Evolutionary conservation across 805 yeast genomes (phyloP).

Genomic region (Pichia occidentalis): DNA sequence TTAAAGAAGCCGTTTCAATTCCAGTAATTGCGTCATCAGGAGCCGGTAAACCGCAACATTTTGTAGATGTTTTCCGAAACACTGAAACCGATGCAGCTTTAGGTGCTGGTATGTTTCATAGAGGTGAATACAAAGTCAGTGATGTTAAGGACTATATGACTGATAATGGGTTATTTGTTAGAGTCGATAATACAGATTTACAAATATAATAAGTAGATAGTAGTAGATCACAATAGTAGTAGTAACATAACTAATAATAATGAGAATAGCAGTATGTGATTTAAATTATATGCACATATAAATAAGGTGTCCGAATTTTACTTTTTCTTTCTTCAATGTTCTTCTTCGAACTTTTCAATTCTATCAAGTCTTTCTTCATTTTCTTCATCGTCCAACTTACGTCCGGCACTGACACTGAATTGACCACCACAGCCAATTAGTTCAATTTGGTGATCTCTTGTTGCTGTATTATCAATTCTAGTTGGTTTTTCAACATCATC

Average conservation of each 20-base stretch:
- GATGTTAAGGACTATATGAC: slow-evolving; percentile 70
- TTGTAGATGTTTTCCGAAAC: slow-evolving; percentile 74
- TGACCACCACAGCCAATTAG: slow-evolving; percentile 95
- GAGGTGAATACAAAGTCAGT: slow-evolving; percentile 84
- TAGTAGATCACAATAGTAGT: too few relatives aligned
- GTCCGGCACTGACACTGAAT: slow-evolving; percentile 84
- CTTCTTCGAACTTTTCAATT: slow-evolving; percentile 45
- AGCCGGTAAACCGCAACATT: slow-evolving; percentile 91
- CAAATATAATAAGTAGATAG: too few relatives aligned
- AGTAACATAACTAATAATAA: too few relatives aligned
- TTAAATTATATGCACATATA: too few relatives aligned
- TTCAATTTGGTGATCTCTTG: slow-evolving; percentile 65
- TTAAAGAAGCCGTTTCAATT: slow-evolving; percentile 67
- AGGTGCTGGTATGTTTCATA: slow-evolving; percentile 98
- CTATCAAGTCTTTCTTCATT: slow-evolving; percentile 45
- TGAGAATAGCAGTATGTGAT: too few relatives aligned
- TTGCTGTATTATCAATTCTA: slow-evolving; percentile 88
- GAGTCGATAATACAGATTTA: slow-evolving; percentile 43
- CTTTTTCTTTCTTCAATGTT: neutral
- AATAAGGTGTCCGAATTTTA: too few relatives aligned
- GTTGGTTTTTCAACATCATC: slow-evolving; percentile 86
- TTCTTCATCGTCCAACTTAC: slow-evolving; percentile 46
- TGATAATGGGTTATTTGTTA: slow-evolving; percentile 59
- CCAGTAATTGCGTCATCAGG: slow-evolving; percentile 98
- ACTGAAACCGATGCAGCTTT: slow-evolving; percentile 93